Percentiles rank a stretch among this genome's conserved stretches.
Evolutionary conservation across 768 basidiomycete genomes (phyloP).

Genomic region (Baorangia bicolor): DNA sequence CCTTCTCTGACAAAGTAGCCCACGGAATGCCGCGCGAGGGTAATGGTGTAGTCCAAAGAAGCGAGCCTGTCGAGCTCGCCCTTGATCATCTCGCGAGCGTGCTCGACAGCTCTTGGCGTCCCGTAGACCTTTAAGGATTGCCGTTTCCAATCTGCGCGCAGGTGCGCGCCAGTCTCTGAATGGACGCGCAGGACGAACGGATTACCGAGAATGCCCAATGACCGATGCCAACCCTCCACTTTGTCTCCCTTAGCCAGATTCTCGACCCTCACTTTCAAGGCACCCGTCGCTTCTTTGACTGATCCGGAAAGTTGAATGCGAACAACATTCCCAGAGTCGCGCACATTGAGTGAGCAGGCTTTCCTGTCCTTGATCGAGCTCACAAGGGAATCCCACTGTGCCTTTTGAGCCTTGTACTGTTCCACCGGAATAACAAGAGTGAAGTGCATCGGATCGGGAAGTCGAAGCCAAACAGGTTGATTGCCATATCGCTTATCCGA

Average conservation of each 20-base stretch:
- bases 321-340: constrained; percentile 26
- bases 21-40: constrained; percentile 39
- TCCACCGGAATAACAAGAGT: constrained; percentile 44
- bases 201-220: constrained; percentile 31
- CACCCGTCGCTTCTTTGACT: constrained; percentile 52
- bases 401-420: constrained; percentile 52
- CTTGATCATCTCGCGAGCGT: constrained; percentile 45
- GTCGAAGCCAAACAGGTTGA: constrained; percentile 37
- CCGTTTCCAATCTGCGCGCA: constrained; percentile 47
- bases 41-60: constrained; percentile 41
- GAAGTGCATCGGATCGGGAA: constrained; percentile 52
- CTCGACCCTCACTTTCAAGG: constrained; percentile 60
- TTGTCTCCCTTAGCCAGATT: constrained; percentile 50
- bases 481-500: constrained; percentile 34
- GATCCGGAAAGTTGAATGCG: constrained; percentile 49
- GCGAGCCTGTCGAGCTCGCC: constrained; percentile 48
- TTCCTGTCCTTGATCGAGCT: constrained; percentile 36
- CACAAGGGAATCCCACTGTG: constrained; percentile 47
- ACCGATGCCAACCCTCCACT: constrained; percentile 51
- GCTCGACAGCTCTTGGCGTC: constrained; percentile 36
- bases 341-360: constrained; percentile 35
- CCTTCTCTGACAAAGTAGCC: constrained; percentile 53
- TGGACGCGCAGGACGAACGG: constrained; percentile 37
- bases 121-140: constrained; percentile 49
- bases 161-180: constrained; percentile 39